Percentiles rank a stretch among this genome's conserved stretches.
Evolutionary conservation across 352 stramenopile genomes (phyloP).

Genomic region (Elongisporangium undulatum): DNA sequence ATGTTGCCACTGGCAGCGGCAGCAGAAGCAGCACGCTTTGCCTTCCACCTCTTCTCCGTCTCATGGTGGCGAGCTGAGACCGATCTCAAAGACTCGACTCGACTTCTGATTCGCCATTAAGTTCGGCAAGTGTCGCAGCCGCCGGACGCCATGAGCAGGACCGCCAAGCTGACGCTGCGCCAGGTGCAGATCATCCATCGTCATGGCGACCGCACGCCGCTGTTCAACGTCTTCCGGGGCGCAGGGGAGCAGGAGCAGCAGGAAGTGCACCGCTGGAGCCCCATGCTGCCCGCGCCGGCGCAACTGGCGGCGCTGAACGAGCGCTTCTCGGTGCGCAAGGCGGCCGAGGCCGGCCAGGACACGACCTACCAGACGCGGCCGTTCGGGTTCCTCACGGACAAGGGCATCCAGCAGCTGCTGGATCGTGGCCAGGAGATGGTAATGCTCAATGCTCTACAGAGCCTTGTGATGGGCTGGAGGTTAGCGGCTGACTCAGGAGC

Average conservation of each 20-base stretch:
- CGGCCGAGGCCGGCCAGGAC: slow-evolving; percentile 1
- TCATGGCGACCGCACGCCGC: slow-evolving; percentile 73
- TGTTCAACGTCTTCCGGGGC: slow-evolving; percentile 66
- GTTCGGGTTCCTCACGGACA: slow-evolving; percentile 63
- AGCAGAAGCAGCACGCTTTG: not conserved
- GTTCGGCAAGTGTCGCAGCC: not conserved
- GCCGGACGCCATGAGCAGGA: not conserved
- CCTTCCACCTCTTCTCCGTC: not conserved
- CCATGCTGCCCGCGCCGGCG: slow-evolving; percentile 31
- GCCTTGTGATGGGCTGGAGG: not conserved
- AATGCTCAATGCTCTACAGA: not conserved
- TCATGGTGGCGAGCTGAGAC: not conserved
- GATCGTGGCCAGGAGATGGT: slow-evolving; percentile 46
- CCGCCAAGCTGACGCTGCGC: slow-evolving; percentile 32
- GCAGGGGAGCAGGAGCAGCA: slow-evolving; percentile 20
- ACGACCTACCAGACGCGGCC: slow-evolving; percentile 47
- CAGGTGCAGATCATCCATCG: slow-evolving; percentile 79
- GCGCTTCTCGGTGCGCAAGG: slow-evolving; percentile 20
- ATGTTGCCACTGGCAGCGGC: not conserved
- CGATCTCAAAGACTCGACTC: not conserved
- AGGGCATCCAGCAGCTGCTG: slow-evolving; percentile 66
- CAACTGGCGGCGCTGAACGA: slow-evolving; percentile 31
- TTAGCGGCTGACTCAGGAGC: not conserved
- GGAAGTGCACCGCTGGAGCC: slow-evolving; percentile 39
- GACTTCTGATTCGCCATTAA: not conserved